phyloP scores from a whole-genome alignment of 2,329 filamentous ascomycete genomes.

The Zarea fungicola region DNA sequence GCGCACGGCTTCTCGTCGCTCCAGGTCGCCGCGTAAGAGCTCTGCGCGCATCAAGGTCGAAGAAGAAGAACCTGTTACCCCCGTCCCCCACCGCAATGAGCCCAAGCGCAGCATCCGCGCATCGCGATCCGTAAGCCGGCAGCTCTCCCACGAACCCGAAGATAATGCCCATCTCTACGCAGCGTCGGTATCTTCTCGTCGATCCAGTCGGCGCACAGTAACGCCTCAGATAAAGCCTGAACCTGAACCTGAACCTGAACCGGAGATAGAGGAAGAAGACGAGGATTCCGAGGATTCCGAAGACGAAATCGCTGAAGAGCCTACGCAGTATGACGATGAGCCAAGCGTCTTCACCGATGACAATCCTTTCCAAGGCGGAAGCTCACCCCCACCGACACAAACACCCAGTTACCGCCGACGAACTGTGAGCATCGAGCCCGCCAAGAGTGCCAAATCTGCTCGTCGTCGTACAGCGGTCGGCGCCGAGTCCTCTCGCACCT shows the following conservation, averaged over 20 bases:
- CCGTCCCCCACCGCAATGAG: conserved; percentile 34
- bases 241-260: conserved; percentile 24
- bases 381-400: conserved; percentile 55
- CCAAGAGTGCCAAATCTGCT: conserved; percentile 36
- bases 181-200: conserved; percentile 37
- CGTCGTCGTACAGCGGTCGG: conserved; percentile 40
- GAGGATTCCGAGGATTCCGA: conserved; percentile 32
- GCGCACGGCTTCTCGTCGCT: conserved; percentile 45
- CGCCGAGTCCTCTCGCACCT: conserved; percentile 27
- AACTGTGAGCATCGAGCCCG: conserved; percentile 39
- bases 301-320: conserved; percentile 33
- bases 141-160: conserved; percentile 40
- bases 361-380: conserved; percentile 89
- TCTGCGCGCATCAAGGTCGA: conserved; percentile 48
- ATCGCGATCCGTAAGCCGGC: conserved; percentile 50
- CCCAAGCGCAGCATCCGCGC: conserved; percentile 51
- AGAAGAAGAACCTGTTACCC: conserved; percentile 38
- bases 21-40: conserved; percentile 50
- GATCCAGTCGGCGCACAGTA: conserved; percentile 42
- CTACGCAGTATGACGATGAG: conserved; percentile 35
- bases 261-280: conserved; percentile 38
- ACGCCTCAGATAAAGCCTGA: conserved; percentile 53
- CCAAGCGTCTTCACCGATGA: conserved; percentile 73
- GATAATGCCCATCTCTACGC: conserved; percentile 22
- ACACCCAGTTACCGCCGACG: conserved; percentile 45